Base-by-base conservation (phyloP, 148 eudicot species). In the Vaccinium corymbosum region DNA sequence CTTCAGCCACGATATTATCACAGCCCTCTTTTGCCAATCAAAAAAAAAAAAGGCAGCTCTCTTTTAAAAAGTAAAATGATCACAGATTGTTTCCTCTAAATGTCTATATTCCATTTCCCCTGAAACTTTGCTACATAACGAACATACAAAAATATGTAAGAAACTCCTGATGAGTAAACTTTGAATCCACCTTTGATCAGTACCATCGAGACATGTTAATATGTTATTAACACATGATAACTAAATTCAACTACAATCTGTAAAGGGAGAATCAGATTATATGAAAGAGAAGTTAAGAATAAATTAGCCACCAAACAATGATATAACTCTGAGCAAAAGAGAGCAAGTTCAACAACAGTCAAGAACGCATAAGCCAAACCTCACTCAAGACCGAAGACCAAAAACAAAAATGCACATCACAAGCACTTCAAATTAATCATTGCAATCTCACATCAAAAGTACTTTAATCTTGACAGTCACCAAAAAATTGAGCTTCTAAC, bases 401-500 rank as follows among this genome's bases (percentile, higher is more conserved):
- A 46, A 7, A 76, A 12, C 16, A 70, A 50, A 3, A 11, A 14
- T 16, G 22, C 57, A 70, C 5, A 82, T 7, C 77, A 14, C 10
- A 27, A 32, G 17, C 29, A 82, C 17, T 81, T 68, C 11, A 27
- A 68, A 68, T 12, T 13, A 13, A 29, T 27, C 20, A 71, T 17
- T 7, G 10, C 73, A 51, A 19, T n/a, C 83, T 68, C 84, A 71
- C 55, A 4, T 35, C 32, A 72, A 82, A 73, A 55, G 57, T 32
- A 35, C 75, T 72, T 77, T 55, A 35, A 72, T 57, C 74, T 22
- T 42, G 32, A 52, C 49, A 82, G 17, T 70, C 22, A 52, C 76
- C n/a, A 17, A 8, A 53, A 82, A 27, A 51, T 49, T 12, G 74
- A 35, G 78, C 79, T 22, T 13, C 14, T 53, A 68, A 55, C 79